A percentile compares a stretch with the other conserved stretches of the same genome.
phyloP scores from a whole-genome alignment of 2,329 filamentous ascomycete genomes.

The Cladosporium sp. region DNA sequence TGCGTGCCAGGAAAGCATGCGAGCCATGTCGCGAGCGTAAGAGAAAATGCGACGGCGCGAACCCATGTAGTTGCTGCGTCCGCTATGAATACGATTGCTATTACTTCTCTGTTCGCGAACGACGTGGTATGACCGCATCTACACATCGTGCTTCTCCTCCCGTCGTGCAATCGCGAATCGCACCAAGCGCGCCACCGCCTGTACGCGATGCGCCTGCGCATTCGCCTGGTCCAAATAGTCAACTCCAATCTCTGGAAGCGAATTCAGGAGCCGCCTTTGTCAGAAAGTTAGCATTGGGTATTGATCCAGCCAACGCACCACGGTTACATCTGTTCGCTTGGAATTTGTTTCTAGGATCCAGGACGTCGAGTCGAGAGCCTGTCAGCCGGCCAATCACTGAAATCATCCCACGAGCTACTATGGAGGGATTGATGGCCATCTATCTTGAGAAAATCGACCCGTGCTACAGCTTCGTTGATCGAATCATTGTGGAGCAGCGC shows the following conservation, averaged over 20 bases:
- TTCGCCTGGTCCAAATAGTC: constrained; percentile 11
- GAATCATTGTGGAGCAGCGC: constrained; percentile 28
- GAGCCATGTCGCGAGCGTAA: constrained; percentile 50
- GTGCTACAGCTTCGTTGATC: constrained; percentile 45
- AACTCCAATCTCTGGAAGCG: constrained; percentile 43
- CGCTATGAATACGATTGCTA: constrained; percentile 49
- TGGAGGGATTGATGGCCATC: constrained; percentile 39
- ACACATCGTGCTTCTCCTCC: constrained; percentile 20
- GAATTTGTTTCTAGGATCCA: constrained; percentile 38
- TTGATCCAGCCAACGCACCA: constrained; percentile 49
- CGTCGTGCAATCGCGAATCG: not conserved
- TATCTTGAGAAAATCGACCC: constrained; percentile 51
- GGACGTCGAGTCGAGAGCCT: constrained; percentile 7
- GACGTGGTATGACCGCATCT: constrained; percentile 20
- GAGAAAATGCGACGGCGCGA: constrained; percentile 49
- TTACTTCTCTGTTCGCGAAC: constrained; percentile 34
- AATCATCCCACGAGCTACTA: constrained; percentile 43
- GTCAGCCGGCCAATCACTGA: constrained; percentile 36
- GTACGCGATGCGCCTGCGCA: not conserved
- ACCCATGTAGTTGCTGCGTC: constrained; percentile 48
- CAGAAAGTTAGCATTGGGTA: constrained; percentile 44
- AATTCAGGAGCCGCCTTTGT: constrained; percentile 54
- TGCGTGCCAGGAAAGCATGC: constrained; percentile 15
- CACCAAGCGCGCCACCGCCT: constrained; percentile 1
- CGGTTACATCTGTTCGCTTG: constrained; percentile 51